A percentile compares a stretch with the other conserved stretches of the same genome.
Conservation (phyloP, 768 basidiomycete species). For the Butyriboletus loyo region DNA sequence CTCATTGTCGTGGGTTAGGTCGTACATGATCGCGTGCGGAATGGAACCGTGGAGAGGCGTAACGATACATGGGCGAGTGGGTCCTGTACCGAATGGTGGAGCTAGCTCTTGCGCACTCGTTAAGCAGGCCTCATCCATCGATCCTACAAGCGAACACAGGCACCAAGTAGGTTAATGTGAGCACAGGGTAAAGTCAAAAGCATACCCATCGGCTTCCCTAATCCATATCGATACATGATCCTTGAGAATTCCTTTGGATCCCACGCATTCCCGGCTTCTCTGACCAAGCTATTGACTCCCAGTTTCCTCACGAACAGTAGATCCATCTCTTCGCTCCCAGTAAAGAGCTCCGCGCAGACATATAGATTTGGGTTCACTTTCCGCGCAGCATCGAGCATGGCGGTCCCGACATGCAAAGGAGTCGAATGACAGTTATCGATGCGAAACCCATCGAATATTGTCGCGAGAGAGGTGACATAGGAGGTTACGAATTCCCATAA, state of each 20-base stretch:
- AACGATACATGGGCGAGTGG: constrained; percentile 67
- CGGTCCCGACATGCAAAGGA: constrained; percentile 93
- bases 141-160: constrained; percentile 46
- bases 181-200: constrained; percentile 1
- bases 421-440: constrained; percentile 99
- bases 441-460: constrained; percentile 90
- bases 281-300: constrained; percentile 89
- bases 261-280: constrained; percentile 91
- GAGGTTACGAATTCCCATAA: constrained; percentile 88
- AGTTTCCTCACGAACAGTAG: constrained; percentile 85
- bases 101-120: constrained; percentile 72
- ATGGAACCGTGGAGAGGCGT: constrained; percentile 79
- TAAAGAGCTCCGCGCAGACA: constrained; percentile 95
- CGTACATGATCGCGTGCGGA: constrained; percentile 93
- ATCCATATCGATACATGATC: constrained; percentile 82
- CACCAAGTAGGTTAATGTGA: neutral
- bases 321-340: constrained; percentile 93
- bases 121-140: constrained; percentile 90
- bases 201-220: constrained; percentile 90
- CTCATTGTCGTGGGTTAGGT: constrained; percentile 97
- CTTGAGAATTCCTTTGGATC: constrained; percentile 90
- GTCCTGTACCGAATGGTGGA: constrained; percentile 81
- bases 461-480: constrained; percentile 80
- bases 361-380: constrained; percentile 90
- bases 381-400: constrained; percentile 88